A percentile compares a stretch with the other conserved stretches of the same genome.
Conservation (phyloP, 192 early-diverging fungal species). For the Rhizophlyctis rosea region DNA sequence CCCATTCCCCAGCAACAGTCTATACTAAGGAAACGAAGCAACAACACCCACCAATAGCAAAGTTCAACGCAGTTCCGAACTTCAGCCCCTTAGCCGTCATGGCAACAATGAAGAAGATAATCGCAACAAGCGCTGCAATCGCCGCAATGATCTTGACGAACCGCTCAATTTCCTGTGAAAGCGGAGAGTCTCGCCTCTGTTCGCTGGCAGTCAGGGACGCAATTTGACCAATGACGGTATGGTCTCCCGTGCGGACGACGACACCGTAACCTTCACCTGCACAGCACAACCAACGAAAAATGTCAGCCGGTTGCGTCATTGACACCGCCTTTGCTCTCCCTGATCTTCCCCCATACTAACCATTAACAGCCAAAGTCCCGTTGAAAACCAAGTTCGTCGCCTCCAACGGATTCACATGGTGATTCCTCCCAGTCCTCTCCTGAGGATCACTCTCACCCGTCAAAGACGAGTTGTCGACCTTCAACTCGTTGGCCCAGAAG, state of each 20-base stretch:
- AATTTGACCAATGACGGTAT: slow-evolving; percentile 94
- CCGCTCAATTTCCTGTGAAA: slow-evolving; percentile 70
- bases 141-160: slow-evolving; percentile 85
- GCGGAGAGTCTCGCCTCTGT: slow-evolving; percentile 68
- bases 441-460: slow-evolving; percentile 97
- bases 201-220: slow-evolving; percentile 81
- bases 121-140: slow-evolving; percentile 70
- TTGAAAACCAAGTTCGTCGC: slow-evolving; percentile 91
- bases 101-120: slow-evolving; percentile 82
- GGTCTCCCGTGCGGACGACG: slow-evolving; percentile 89
- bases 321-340: too few species aligned
- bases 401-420: slow-evolving; percentile 79
- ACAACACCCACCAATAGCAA: slow-evolving; percentile 70
- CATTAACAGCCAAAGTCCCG: slow-evolving; percentile 72
- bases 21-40: slow-evolving; percentile 39
- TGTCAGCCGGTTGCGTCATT: too few species aligned
- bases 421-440: slow-evolving; percentile 65
- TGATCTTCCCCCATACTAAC: too few species aligned
- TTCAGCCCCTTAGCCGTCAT: slow-evolving; percentile 53
- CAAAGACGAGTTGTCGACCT: slow-evolving; percentile 95
- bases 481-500: slow-evolving; percentile 77
- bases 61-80: slow-evolving; percentile 54
- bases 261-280: slow-evolving; percentile 85
- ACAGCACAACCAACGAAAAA: too few species aligned
- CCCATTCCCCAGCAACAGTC: not conserved